These are phyloP conservation scores for Tulasnella sp. DNA, from an alignment of 768 basidiomycete genomes.

Conservation along the genomic window DNA sequence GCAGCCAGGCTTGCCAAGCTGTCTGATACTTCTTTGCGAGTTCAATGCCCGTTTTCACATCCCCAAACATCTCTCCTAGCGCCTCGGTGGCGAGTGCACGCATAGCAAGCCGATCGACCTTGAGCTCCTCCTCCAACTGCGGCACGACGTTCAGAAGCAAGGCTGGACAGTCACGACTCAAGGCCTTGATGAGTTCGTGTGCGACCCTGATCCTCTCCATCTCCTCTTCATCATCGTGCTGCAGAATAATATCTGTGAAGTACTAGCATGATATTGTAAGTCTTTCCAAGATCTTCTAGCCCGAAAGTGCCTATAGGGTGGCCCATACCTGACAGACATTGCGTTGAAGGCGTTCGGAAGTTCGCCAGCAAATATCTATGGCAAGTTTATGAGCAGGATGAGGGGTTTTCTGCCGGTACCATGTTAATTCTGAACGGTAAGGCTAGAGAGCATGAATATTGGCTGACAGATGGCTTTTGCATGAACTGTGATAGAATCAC, in stretches of 20 bases:
- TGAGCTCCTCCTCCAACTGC: slow-evolving; percentile 81
- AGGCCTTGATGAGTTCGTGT: slow-evolving; percentile 74
- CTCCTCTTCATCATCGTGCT: slow-evolving; percentile 30
- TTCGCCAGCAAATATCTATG: slow-evolving; percentile 71
- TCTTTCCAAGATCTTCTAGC: not conserved
- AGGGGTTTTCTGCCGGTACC: slow-evolving; percentile 41
- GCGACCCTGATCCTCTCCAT: slow-evolving; percentile 52
- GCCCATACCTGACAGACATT: slow-evolving; percentile 52
- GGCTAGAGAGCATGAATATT: not conserved
- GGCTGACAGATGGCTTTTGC: slow-evolving; percentile 55
- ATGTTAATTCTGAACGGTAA: slow-evolving; percentile 16
- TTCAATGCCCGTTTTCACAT: slow-evolving; percentile 52
- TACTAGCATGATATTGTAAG: slow-evolving; percentile 33
- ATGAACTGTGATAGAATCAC: slow-evolving; percentile 75
- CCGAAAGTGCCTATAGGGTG: not conserved
- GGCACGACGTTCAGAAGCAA: slow-evolving; percentile 86
- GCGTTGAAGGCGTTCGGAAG: slow-evolving; percentile 78
- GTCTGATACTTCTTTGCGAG: slow-evolving; percentile 67
- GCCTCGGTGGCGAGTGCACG: slow-evolving; percentile 75
- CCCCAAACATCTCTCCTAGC: slow-evolving; percentile 83
- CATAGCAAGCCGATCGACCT: slow-evolving; percentile 57
- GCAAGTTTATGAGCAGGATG: slow-evolving; percentile 74
- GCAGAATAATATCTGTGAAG: slow-evolving; percentile 80
- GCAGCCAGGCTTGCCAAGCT: slow-evolving; percentile 79
- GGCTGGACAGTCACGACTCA: slow-evolving; percentile 68